Percentiles rank a stretch among this genome's conserved stretches.
Conservation (phyloP, 179 eudicot genomes). For the Heliamphora pulchella region DNA sequence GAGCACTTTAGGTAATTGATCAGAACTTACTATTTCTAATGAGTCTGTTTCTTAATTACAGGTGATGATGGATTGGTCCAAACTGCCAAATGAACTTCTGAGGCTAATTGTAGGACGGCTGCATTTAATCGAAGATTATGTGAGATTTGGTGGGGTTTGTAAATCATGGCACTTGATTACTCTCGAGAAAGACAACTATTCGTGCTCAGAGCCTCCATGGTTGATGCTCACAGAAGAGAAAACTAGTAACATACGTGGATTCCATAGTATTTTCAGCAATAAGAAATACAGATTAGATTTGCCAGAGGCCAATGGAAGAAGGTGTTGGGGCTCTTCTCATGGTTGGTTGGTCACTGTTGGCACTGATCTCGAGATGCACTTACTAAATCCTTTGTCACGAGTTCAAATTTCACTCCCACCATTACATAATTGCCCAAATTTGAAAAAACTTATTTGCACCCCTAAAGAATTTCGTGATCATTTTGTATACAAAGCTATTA, state of each 20-base stretch:
- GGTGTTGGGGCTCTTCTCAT: constrained; percentile 18
- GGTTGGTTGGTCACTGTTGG: constrained; percentile 20
- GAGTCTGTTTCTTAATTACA: neutral
- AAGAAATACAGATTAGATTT: constrained; percentile 14
- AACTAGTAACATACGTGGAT: neutral
- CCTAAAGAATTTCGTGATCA: constrained; percentile 20
- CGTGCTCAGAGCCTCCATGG: constrained; percentile 13
- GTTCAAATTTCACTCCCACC: constrained; percentile 29
- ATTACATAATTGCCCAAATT: constrained; percentile 20
- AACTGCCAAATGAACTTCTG: constrained; percentile 27
- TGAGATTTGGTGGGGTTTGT: constrained; percentile 31
- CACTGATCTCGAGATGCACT: constrained; percentile 10
- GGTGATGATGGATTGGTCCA: constrained; percentile 24
- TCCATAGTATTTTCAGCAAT: constrained; percentile 24
- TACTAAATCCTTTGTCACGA: constrained; percentile 23
- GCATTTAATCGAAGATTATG: constrained; percentile 25
- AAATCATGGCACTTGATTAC: constrained; percentile 24
- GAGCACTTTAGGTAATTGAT: neutral
- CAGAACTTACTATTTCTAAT: neutral
- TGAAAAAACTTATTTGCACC: constrained; percentile 15
- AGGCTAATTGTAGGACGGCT: constrained; percentile 19
- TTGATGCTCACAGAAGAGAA: constrained; percentile 14
- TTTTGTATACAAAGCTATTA: constrained; percentile 21
- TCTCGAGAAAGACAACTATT: constrained; percentile 5
- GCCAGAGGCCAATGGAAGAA: constrained; percentile 1